Evolutionary conservation across 768 basidiomycete genomes (phyloP), one percentile per base, ranked within the genome.

Genomic region (Polyporus arcularius): DNA sequence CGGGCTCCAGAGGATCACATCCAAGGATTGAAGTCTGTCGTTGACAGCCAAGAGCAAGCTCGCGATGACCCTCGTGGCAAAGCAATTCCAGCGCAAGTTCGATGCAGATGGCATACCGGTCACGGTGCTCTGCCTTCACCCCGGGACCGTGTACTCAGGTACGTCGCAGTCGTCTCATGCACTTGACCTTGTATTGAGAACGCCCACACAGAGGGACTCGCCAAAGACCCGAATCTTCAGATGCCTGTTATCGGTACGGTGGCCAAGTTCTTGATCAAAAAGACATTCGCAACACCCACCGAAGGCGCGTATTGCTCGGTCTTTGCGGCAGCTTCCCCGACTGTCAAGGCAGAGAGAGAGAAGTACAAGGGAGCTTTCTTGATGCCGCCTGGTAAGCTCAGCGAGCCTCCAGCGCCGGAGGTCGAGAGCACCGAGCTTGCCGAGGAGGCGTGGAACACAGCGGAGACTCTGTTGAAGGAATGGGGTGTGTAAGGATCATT

Each of bases 11-110:
- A 46, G 10, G 16, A 4, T 5, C 21, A 26, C 21, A 26, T 26
- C 21, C 21, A 26, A 26, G 21, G 21, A 26, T 26, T 26, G 21
- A n/a, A 4, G 10, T 46, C n/a, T 21, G 4, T 21, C 6, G 1
- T 45, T 15, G 26, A 32, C 59, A 86, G 87, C 68, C 0, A 68
- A 77, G 39, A 74, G 82, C 49, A 87, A 88, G 67, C 70, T 86
- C n/a, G 77, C 80, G 16, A 77, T 76, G 51, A 70, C 82, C 32
- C 74, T 87, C 16, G 85, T 78, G 60, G 79, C 78, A 1, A 78
- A 75, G 31, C 76, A 81, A 62, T 71, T 88, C 16, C 84, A 87
- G 58, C 74, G 73, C 38, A 79, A 68, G 21, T 70, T 87, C 31
- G 75, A 79, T 46, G 67, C 65, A 0, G 67, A 71, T 40, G 71